Base-by-base conservation (phyloP, 2,329 filamentous ascomycete species). In the Pestalotiopsis sp. region DNA sequence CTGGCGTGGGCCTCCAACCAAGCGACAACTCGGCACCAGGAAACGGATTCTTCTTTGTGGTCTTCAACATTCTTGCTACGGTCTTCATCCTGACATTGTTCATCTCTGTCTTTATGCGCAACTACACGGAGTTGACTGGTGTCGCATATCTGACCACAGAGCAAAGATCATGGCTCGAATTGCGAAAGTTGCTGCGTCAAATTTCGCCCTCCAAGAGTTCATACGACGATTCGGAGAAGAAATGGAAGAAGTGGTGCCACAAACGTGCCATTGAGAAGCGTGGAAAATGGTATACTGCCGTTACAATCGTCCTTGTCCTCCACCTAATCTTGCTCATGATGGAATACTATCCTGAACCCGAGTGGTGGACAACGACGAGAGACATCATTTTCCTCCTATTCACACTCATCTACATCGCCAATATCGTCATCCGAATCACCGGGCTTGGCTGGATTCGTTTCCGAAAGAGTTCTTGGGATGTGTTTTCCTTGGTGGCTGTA, bases 41-140 rank as follows among this genome's bases (percentile, higher is more conserved):
- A 56, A 98, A 99, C 73, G 95, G 93, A 0, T 80, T 98, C 45
- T 99, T 98, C 84, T 98, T 99, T 78, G 90, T 99, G 68, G 86
- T 95, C 4, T 99, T 98, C 89, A 99, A 99, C 81, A 88, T 99
- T 78, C 87, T 99, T 75, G 94, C 94, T 39, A 96, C 96, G 0
- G 95, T 99, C 72, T 99, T 99, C 81, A 92, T 99, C 70, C 86
- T 99, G 77, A 99, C 96, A 1, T 84, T 99, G 77, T 99, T 99
- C 80, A 97, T 99, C 62, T 98, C 96, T 68, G 96, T 99, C 70
- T 99, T 99, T 80, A 99, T 99, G 96, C 93, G 96, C 70, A 99
- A 98, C 79, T 99, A 99, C 81, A 99, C 96, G 0, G 96, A 99
- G 81, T 95, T 98, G 81, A 99, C 96, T 0, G 96, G 96, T 1